Evolutionary conservation across 2,329 filamentous ascomycete species (phyloP), one percentile per base, ranked within the genome.

Genomic region (Pseudomassariella vexata): DNA sequence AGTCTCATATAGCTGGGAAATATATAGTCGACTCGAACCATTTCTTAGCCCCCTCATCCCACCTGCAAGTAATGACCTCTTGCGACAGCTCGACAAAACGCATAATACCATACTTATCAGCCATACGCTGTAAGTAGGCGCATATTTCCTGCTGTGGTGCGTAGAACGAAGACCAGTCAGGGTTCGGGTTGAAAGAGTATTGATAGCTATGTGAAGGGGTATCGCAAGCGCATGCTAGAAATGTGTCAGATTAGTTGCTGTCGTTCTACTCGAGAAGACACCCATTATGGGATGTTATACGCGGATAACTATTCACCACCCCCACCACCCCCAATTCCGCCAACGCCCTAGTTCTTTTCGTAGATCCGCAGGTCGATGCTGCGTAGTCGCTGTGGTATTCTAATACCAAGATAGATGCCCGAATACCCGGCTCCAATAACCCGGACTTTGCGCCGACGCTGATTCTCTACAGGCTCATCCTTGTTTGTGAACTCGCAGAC

Each of bases 131-230:
- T 14, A 73, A 62, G 38, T 74, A 73, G 8, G 57, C 49, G 21
- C 61, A 60, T 20, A 73, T 70, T 45, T 76, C 70, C n/a, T 32
- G 30, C 16, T 58, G 60, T 0, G 62, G 62, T 3, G 65, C 66
- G 40, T 73, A 76, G 22, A 73, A 63, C 14, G 60, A 51, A 7
- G 64, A 67, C 71, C 71, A 76, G 36, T 68, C 46, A 4, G 70
- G 65, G 34, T 76, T 76, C 0, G 71, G 70, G 17, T 69, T 66
- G 48, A 70, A 75, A 0, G 68, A 61, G 44, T 71, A 74, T 38
- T 71, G 70, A 44, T 76, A 76, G 6, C 69, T 71, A 40, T 75
- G 70, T 6, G 66, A 59, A 5, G 56, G 56, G 11, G 58, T 47
- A 24, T 56, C 53, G 34, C 52, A 55, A 18, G 52, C 52, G 20